Evolutionary conservation across 768 basidiomycete species (phyloP).

Genomic region (Podaxis carcinomalis): DNA sequence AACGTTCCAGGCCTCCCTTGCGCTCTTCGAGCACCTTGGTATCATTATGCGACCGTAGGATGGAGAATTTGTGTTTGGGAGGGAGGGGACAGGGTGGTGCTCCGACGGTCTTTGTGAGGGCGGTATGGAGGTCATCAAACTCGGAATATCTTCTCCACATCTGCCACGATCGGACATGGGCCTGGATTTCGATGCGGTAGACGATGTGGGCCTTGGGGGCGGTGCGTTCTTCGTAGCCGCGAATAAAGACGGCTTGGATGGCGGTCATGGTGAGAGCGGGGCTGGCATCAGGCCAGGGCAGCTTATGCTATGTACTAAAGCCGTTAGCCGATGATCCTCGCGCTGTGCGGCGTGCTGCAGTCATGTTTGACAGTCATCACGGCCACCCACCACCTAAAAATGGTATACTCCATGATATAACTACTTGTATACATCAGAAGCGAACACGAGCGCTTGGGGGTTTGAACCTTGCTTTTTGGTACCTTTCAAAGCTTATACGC

Average conservation of each 20-base stretch:
- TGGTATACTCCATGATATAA: not conserved
- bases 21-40: slow-evolving; percentile 73
- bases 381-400: not conserved
- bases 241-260: slow-evolving; percentile 74
- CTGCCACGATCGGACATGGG: slow-evolving; percentile 88
- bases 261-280: slow-evolving; percentile 47
- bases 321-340: not conserved
- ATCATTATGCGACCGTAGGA: slow-evolving; percentile 57
- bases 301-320: not conserved
- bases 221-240: slow-evolving; percentile 61
- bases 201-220: slow-evolving; percentile 76
- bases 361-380: not conserved
- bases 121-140: slow-evolving; percentile 82
- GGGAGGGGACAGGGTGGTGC: slow-evolving; percentile 79
- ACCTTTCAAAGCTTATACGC: slow-evolving; percentile 32
- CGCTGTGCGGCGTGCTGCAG: not conserved
- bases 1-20: slow-evolving; percentile 69
- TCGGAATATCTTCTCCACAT: slow-evolving; percentile 95
- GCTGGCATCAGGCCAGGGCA: slow-evolving; percentile 2
- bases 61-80: slow-evolving; percentile 74
- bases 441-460: slow-evolving; percentile 27
- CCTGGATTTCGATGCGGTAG: slow-evolving; percentile 80
- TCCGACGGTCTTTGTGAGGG: slow-evolving; percentile 75
- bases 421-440: slow-evolving; percentile 21
- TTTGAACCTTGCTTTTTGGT: slow-evolving; percentile 23